Percentiles rank a stretch among this genome's conserved stretches.
phyloP scores from a whole-genome alignment of 1,139 yeast genomes.

The Saccharomyces uvarum region DNA sequence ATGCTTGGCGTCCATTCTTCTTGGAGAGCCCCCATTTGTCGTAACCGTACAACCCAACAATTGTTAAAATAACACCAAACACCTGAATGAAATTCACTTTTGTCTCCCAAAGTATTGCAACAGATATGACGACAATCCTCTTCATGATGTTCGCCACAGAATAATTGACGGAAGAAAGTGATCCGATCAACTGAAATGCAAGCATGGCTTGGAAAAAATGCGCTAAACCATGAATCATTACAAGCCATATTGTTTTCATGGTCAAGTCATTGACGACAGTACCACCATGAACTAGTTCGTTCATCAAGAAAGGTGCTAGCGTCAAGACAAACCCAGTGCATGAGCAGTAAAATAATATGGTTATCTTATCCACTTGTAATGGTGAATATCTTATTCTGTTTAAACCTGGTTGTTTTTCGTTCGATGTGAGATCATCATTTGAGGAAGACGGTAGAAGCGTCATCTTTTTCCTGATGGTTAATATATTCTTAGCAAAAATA shows the following conservation, averaged over 20 bases:
- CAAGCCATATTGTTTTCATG: constrained; percentile 32
- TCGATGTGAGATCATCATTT: constrained; percentile 1
- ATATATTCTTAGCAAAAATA: constrained; percentile 76
- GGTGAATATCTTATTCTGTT: neutral
- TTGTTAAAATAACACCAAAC: constrained; percentile 63
- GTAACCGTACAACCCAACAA: constrained; percentile 54
- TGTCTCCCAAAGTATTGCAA: constrained; percentile 76
- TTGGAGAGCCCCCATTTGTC: constrained; percentile 36
- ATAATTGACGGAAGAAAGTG: constrained; percentile 80
- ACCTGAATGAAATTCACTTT: constrained; percentile 51
- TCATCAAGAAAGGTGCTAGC: constrained; percentile 61
- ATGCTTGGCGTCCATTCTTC: neutral
- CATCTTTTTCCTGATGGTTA: constrained; percentile 43
- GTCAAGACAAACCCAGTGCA: constrained; percentile 71
- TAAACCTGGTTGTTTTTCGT: neutral
- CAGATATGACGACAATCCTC: constrained; percentile 74
- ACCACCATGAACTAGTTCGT: constrained; percentile 27
- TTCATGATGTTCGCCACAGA: constrained; percentile 85
- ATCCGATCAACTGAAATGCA: constrained; percentile 84
- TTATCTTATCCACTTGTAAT: constrained; percentile 59
- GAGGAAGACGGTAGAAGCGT: constrained; percentile 20
- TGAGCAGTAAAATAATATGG: constrained; percentile 78
- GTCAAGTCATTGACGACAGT: constrained; percentile 32
- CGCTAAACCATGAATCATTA: constrained; percentile 59
- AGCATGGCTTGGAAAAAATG: constrained; percentile 81